These are phyloP conservation scores for Lachnellula arida DNA, from an alignment of 2,329 filamentous ascomycete species.

Conservation along the genomic window DNA sequence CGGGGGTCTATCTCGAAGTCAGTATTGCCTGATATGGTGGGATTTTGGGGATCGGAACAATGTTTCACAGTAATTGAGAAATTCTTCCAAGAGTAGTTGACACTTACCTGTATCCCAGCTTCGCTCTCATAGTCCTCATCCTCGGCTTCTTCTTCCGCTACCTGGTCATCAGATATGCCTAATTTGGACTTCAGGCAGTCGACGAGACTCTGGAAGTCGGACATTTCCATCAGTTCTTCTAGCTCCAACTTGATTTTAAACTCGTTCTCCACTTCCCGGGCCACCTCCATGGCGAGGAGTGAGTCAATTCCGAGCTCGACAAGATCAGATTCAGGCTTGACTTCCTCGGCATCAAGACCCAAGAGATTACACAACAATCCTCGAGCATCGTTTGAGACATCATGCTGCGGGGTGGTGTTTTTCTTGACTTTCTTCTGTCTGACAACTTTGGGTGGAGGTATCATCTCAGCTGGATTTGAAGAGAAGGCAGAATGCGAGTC, in stretches of 20 bases:
- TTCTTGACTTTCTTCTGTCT: neutral
- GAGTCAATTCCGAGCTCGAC: slow-evolving; percentile 46
- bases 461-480: neutral
- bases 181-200: slow-evolving; percentile 18
- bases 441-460: neutral
- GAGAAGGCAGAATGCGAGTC: neutral
- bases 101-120: neutral
- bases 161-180: neutral
- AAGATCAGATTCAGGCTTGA: slow-evolving; percentile 35
- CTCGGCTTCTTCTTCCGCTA: neutral
- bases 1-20: neutral
- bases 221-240: slow-evolving; percentile 30
- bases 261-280: slow-evolving; percentile 36
- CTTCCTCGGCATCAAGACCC: slow-evolving; percentile 35
- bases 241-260: slow-evolving; percentile 34
- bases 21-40: no score
- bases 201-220: slow-evolving; percentile 31
- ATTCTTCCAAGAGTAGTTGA: no score
- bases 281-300: slow-evolving; percentile 45
- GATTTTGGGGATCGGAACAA: no score
- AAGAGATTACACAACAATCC: slow-evolving; percentile 25
- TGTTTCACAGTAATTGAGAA: no score
- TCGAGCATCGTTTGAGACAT: neutral
- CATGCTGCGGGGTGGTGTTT: neutral
- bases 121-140: neutral